These are phyloP conservation scores for Apiotrichum gracile DNA, from an alignment of 1,284 basidiomycete genomes.

Conservation along the genomic window DNA sequence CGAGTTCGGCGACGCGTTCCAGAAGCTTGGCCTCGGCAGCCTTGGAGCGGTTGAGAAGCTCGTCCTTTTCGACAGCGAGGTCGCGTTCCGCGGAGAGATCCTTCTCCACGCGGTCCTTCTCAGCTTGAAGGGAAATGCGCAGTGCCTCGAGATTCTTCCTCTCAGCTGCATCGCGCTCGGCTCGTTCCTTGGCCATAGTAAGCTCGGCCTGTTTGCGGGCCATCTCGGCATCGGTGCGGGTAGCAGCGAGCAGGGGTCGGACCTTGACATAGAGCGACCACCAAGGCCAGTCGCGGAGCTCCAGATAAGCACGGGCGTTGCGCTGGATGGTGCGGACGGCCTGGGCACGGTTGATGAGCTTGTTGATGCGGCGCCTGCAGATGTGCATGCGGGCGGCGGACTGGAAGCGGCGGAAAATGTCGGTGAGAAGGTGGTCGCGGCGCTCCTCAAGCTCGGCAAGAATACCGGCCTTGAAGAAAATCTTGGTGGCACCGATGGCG, in stretches of 20 bases:
- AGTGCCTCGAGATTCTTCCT: slow-evolving; percentile 69
- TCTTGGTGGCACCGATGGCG: slow-evolving; percentile 93
- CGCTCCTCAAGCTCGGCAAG: slow-evolving; percentile 96
- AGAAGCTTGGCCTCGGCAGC: slow-evolving; percentile 75
- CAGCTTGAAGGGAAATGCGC: slow-evolving; percentile 69
- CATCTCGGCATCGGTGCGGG: slow-evolving; percentile 86
- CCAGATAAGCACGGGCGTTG: slow-evolving; percentile 85
- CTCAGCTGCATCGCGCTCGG: slow-evolving; percentile 76
- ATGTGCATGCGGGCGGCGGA: slow-evolving; percentile 79
- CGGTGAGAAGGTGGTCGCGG: slow-evolving; percentile 77
- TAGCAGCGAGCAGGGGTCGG: slow-evolving; percentile 85
- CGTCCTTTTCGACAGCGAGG: slow-evolving; percentile 76
- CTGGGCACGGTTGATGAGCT: slow-evolving; percentile 85
- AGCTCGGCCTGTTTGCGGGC: slow-evolving; percentile 83
- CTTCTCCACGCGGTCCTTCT: slow-evolving; percentile 74
- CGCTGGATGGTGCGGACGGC: slow-evolving; percentile 89
- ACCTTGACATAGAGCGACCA: slow-evolving; percentile 98
- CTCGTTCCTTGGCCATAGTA: slow-evolving; percentile 70
- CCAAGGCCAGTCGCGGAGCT: slow-evolving; percentile 95
- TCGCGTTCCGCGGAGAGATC: slow-evolving; percentile 76
- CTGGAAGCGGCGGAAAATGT: slow-evolving; percentile 84
- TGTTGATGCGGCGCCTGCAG: slow-evolving; percentile 85
- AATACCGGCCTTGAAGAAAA: slow-evolving; percentile 99
- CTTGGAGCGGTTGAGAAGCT: slow-evolving; percentile 77
- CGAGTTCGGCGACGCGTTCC: slow-evolving; percentile 74